Evolutionary conservation across 176 grass and related monocot species (phyloP).

Genomic region (Secale cereale): DNA sequence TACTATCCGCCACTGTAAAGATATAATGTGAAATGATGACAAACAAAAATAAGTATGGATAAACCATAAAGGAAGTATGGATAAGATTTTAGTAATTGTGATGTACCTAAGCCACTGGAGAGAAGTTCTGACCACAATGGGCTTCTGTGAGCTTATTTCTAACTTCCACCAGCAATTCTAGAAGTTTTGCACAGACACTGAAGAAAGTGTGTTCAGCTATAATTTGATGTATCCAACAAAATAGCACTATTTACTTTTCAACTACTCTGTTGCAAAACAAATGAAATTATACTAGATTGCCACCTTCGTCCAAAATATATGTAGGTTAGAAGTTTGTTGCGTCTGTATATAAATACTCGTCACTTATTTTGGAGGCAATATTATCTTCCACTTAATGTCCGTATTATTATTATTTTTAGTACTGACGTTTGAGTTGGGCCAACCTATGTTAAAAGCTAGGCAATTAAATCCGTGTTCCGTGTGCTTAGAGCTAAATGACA

Average conservation of each 20-base stretch:
- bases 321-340: background rate
- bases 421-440: background rate
- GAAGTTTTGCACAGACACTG: slow-evolving; percentile 69
- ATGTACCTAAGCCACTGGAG: slow-evolving; percentile 88
- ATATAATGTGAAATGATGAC: slow-evolving; percentile 1
- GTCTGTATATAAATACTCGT: background rate
- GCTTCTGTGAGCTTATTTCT: slow-evolving; percentile 56
- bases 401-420: background rate
- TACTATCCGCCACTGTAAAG: background rate
- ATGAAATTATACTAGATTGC: background rate
- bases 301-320: background rate
- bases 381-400: background rate
- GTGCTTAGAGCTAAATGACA: background rate
- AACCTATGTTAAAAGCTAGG: slow-evolving; percentile 1
- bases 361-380: slow-evolving; percentile 3
- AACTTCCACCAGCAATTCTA: slow-evolving; percentile 76
- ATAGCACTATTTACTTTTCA: slow-evolving; percentile 11
- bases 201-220: slow-evolving; percentile 23
- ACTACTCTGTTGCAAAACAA: background rate
- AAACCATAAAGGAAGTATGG: background rate
- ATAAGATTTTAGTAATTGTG: background rate
- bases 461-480: background rate
- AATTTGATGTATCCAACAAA: background rate
- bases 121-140: slow-evolving; percentile 51
- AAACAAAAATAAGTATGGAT: background rate